These are phyloP conservation scores for Colletotrichum euphorbiae DNA, from an alignment of 2,329 filamentous ascomycete species.

Conservation along the genomic window DNA sequence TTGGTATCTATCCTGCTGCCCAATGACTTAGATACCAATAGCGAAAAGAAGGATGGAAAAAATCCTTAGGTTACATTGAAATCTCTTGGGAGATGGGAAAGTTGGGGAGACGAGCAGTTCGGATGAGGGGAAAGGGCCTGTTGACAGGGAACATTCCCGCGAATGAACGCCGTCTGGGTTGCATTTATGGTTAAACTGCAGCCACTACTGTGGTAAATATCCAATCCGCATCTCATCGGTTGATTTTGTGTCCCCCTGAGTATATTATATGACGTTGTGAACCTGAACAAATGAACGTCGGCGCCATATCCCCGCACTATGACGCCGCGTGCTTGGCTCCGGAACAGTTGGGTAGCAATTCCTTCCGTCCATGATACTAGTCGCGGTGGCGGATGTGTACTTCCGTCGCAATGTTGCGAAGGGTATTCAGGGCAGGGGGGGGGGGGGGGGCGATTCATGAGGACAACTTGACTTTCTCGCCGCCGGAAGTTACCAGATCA, in stretches of 20 bases:
- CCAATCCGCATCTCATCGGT: constrained; percentile 6
- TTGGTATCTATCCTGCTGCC: constrained; percentile 10
- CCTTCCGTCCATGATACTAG: background rate
- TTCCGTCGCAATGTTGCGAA: background rate
- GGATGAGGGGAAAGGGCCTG: constrained; percentile 20
- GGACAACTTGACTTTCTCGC: background rate
- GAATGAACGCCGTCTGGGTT: constrained; percentile 4
- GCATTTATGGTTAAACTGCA: constrained; percentile 16
- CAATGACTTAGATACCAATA: constrained; percentile 7
- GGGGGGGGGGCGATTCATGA: too few relatives aligned
- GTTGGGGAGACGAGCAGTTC: background rate
- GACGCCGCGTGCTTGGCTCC: constrained; percentile 22
- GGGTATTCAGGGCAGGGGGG: background rate
- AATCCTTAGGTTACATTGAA: constrained; percentile 22
- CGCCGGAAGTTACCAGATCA: background rate
- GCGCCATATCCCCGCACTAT: constrained; percentile 30
- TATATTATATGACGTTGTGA: constrained; percentile 23
- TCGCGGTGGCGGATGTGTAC: background rate
- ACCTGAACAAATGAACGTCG: constrained; percentile 8
- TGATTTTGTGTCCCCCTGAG: background rate
- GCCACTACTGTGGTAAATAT: background rate
- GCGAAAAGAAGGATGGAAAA: background rate
- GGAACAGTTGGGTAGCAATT: constrained; percentile 21
- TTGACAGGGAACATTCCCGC: constrained; percentile 4
- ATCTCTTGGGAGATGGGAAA: constrained; percentile 32